Base-by-base conservation (phyloP, 225 moss, liverwort and hornwort genomes). In the Antitrichia curtipendula region DNA sequence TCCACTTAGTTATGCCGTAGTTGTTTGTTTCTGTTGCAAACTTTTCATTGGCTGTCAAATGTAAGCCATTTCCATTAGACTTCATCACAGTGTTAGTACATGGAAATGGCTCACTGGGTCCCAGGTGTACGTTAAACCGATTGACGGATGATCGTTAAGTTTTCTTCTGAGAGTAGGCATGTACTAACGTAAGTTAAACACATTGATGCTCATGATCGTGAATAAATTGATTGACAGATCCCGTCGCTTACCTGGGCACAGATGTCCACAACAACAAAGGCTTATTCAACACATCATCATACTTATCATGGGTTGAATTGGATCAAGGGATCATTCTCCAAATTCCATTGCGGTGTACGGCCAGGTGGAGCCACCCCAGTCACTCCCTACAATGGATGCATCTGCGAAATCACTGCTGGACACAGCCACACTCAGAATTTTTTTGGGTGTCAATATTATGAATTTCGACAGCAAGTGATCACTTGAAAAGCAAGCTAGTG, bases 341-440 rank as follows among this genome's bases (percentile, higher is more conserved):
- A 56, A 38, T 78, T 17, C 78, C 57, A 17, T 78, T 27, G 17
- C 5, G 2, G 4, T 38, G 38, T 8, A 56, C 1, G 3, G 4
- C 17, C 2, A 57, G 56, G 27, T 78, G 56, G 10, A 16, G 17
- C 38, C 78, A 16, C 12, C 10, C 0, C 1, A 54, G 24, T 56
- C 0, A 6, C 25, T 25, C 36, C 15, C 6, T 6, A 10, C 16
- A 0, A 1, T 1, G 2, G 25, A 54, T 38, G n/a, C 17, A 2
- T 17, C 18, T 18, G 18, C 1, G 2, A 29, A 38, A 38, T 11
- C 0, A 27, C 78, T 38, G 25, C 16, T 27, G 16, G 52, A 9
- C 76, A 15, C n/a, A n/a, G 54, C 25, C n/a, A 54, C 25, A 1
- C 2, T 3, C 9, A 6, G 17, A 38, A 75, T 34, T 50, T 16